Base-by-base conservation (phyloP, 2,329 filamentous ascomycete genomes). In the Arthrobotrys iridis region DNA sequence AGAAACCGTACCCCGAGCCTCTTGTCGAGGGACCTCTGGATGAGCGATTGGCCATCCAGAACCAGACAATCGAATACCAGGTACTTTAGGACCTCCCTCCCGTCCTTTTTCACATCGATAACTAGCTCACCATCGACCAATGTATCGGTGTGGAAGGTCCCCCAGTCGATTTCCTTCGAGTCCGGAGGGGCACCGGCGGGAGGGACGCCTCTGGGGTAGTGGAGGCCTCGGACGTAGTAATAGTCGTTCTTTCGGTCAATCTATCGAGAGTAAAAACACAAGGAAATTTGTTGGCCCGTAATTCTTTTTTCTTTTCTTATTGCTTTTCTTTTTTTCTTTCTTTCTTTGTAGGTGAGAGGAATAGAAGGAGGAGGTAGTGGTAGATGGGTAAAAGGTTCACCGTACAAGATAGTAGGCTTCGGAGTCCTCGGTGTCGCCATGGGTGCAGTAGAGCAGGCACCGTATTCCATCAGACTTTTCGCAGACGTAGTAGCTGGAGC, bases 181-280 rank as follows among this genome's bases (percentile, higher is more conserved):
- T 50, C 46, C 5, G 46, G 46, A 33, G 24, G 24, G n/a, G 46
- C 35, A 40, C n/a, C 35, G 35, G 7, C 7, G 35, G 35, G 35
- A 40, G 35, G 35, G 35, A 40, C 22, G 37, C 88, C 88, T 20
- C 90, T 84, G 0, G 95, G 95, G 79, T 98, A 93, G 82, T 96
- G 93, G 22, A 98, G 86, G 76, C 87, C 85, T 28, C 88, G 87
- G 75, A 98, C 88, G 80, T 87, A 93, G 87, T 94, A 97, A 85
- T 95, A 99, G 82, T 98, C 93, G 84, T 99, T 98, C 84, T 93
- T 96, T 81, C 95, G 93, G 83, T 99, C 94, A 83, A 99, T 97
- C 76, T 77, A 59, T 68, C 28, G n/a, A 43, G n/a, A 18, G 40
- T 18, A 46, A 15, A 13, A 15, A 46, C n/a, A n/a, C n/a, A 46